A percentile compares a stretch with the other conserved stretches of the same genome.
Evolutionary conservation across 2,329 filamentous ascomycete species (phyloP).

Genomic region (Ceratocystis destructans): DNA sequence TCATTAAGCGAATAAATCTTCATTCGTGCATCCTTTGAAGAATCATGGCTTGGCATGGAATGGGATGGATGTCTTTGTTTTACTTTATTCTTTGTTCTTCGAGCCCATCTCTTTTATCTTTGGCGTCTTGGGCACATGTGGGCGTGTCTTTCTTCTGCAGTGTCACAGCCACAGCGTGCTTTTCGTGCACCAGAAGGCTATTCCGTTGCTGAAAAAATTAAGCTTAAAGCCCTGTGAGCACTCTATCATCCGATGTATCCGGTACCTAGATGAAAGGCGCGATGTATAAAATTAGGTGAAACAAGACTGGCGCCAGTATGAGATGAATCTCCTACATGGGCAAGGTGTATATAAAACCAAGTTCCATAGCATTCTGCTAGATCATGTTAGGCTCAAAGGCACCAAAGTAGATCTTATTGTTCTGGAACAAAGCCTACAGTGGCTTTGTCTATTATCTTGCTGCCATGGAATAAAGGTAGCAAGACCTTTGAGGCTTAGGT

Average conservation of each 20-base stretch:
- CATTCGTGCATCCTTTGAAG: background rate
- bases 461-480: background rate
- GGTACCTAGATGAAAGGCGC: background rate
- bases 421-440: background rate
- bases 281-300: background rate
- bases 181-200: background rate
- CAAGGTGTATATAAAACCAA: background rate
- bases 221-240: background rate
- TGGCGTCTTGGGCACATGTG: background rate
- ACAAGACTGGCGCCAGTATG: background rate
- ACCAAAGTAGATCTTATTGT: background rate
- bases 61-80: background rate
- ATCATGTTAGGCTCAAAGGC: background rate
- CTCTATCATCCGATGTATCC: background rate
- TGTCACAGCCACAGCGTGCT: background rate
- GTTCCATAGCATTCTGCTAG: background rate
- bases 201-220: background rate
- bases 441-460: background rate
- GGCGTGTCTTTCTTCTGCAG: background rate
- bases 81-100: background rate
- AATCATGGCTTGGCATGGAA: background rate
- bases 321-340: background rate
- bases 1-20: background rate
- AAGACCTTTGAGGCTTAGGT: background rate
- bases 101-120: background rate